Conservation (phyloP, 345 rosid genomes). For the Reutealis trisperma region DNA sequence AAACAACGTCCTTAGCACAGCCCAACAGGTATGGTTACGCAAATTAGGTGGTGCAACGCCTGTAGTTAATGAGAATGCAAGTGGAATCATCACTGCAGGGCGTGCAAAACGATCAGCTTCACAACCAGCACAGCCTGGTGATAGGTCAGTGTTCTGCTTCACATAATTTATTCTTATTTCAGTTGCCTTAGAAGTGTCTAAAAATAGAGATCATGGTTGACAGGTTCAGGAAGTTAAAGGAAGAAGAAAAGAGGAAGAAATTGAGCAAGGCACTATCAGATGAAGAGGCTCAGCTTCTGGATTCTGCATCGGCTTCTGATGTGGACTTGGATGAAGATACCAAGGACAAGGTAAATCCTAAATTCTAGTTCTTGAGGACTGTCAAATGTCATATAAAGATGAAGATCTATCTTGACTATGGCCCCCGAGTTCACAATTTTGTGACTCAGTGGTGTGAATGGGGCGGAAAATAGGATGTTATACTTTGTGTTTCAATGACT, state of each 20-base stretch:
- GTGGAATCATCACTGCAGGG: slow-evolving; percentile 91
- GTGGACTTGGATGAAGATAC: slow-evolving; percentile 60
- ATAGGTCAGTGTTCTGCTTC: slow-evolving; percentile 49
- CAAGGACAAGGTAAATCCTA: slow-evolving; percentile 46
- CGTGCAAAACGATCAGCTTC: slow-evolving; percentile 83
- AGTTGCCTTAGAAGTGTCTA: slow-evolving; percentile 15
- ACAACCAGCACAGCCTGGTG: slow-evolving; percentile 67
- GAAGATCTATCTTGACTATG: background rate
- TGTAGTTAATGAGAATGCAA: slow-evolving; percentile 71
- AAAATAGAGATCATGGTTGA: slow-evolving; percentile 20
- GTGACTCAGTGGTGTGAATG: background rate
- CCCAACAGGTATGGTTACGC: slow-evolving; percentile 96
- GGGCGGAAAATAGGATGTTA: background rate
- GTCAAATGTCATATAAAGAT: background rate
- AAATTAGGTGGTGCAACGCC: slow-evolving; percentile 95
- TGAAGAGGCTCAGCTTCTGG: slow-evolving; percentile 45
- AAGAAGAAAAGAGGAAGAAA: slow-evolving; percentile 62
- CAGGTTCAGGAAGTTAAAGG: slow-evolving; percentile 83
- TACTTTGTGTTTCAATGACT: background rate
- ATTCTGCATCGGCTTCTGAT: slow-evolving; percentile 59
- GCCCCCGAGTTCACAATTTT: background rate
- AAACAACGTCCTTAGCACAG: slow-evolving; percentile 91
- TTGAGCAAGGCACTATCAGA: slow-evolving; percentile 53
- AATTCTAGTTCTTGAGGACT: background rate
- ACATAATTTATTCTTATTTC: background rate